Evolutionary conservation across 805 yeast genomes (phyloP).

Genomic region (Yamadazyma insecticola): DNA sequence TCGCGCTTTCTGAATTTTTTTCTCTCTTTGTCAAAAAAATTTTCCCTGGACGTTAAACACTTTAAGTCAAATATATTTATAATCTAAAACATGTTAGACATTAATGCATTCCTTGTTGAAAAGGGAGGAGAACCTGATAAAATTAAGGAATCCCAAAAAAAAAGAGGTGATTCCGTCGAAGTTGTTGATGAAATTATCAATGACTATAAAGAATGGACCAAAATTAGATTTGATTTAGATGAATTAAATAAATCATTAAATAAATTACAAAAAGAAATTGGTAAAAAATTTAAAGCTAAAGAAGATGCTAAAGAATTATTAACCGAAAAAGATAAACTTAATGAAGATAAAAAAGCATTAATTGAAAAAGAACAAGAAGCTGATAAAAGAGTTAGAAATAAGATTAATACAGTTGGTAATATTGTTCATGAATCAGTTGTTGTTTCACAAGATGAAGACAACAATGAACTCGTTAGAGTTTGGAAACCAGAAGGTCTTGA

Average conservation of each 20-base stretch:
- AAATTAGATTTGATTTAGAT: constrained; percentile 76
- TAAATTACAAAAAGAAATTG: constrained; percentile 89
- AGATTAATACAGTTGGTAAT: constrained; percentile 91
- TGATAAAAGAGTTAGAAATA: constrained; percentile 66
- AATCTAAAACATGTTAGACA: constrained; percentile 74
- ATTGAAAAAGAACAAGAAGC: constrained; percentile 71
- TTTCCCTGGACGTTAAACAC: constrained; percentile 1
- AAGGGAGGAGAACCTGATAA: constrained; percentile 95
- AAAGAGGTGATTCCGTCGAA: constrained; percentile 93
- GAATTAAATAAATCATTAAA: constrained; percentile 84
- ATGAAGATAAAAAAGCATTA: constrained; percentile 63
- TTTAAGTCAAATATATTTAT: too few species aligned
- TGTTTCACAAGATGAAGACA: constrained; percentile 80
- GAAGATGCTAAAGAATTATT: constrained; percentile 88
- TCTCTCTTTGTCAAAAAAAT: constrained; percentile 1
- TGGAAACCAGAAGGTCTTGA: constrained; percentile 79
- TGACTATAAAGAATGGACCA: constrained; percentile 91
- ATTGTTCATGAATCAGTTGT: constrained; percentile 90
- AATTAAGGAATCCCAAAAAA: constrained; percentile 83
- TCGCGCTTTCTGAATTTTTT: neutral
- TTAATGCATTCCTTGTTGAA: constrained; percentile 86
- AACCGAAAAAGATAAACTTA: constrained; percentile 73
- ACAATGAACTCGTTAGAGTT: constrained; percentile 80
- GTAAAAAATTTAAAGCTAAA: constrained; percentile 86
- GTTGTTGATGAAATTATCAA: constrained; percentile 90